Evolutionary conservation across 2,329 filamentous ascomycete species (phyloP).

Genomic region (Cladophialophora bantiana): DNA sequence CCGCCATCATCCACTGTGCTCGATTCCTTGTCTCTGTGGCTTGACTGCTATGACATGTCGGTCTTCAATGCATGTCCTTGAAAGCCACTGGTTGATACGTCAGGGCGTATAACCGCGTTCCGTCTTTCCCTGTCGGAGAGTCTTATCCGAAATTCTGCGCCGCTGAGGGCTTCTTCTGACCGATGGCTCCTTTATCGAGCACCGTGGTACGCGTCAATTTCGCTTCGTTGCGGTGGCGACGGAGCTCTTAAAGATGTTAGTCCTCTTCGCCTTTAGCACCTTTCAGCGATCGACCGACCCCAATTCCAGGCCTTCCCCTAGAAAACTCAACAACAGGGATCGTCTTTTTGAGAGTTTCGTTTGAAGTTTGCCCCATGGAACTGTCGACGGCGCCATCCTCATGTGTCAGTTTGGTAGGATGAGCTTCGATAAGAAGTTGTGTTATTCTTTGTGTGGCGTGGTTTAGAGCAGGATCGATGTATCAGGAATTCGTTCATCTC

Average conservation of each 20-base stretch:
- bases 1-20: background rate
- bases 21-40: background rate
- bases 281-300: background rate
- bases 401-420: background rate
- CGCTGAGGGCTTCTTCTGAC: background rate
- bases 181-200: background rate
- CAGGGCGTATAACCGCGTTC: background rate
- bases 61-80: background rate
- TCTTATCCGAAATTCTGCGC: background rate
- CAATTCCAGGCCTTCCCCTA: background rate
- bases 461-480: background rate
- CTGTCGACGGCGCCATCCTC: background rate
- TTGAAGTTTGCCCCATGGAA: background rate
- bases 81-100: background rate
- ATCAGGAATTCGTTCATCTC: conserved; percentile 39
- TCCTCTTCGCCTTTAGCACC: background rate
- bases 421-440: background rate
- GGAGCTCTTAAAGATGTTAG: background rate
- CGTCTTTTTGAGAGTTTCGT: background rate
- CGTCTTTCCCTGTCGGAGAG: background rate
- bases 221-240: background rate
- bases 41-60: background rate
- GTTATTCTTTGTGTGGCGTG: background rate
- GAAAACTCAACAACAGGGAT: background rate
- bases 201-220: background rate